phyloP scores from a whole-genome alignment of 2,329 filamentous ascomycete species.

The Alternaria ethzedia region DNA sequence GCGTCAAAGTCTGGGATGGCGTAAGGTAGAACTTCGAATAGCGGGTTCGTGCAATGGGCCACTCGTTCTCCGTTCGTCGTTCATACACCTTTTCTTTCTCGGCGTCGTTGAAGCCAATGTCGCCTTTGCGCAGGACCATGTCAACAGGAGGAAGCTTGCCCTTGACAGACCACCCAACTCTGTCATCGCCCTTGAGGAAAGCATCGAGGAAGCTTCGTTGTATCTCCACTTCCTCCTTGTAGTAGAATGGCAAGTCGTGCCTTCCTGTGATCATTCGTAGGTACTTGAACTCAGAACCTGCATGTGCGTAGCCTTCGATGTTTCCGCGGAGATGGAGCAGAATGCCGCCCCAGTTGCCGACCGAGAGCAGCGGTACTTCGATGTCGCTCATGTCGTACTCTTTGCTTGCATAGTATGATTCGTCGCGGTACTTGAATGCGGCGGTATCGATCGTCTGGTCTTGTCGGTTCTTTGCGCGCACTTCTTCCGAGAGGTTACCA shows the following conservation, averaged over 20 bases:
- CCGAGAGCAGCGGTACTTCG: constrained; percentile 69
- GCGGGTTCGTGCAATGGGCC: constrained; percentile 70
- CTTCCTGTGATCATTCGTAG: constrained; percentile 72
- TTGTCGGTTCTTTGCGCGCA: constrained; percentile 56
- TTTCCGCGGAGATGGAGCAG: constrained; percentile 73
- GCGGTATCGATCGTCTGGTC: constrained; percentile 43
- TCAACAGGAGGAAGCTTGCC: constrained; percentile 67
- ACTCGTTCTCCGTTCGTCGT: constrained; percentile 65
- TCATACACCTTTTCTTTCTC: constrained; percentile 63
- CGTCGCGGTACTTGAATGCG: constrained; percentile 64
- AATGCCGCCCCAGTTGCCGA: constrained; percentile 76
- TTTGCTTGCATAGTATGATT: constrained; percentile 68
- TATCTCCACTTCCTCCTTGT: constrained; percentile 70
- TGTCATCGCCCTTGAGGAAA: constrained; percentile 72
- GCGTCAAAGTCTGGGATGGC: constrained; percentile 52
- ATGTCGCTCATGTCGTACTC: constrained; percentile 71
- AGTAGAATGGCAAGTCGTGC: constrained; percentile 76
- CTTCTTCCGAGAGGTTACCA: constrained; percentile 62
- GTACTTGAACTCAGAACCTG: constrained; percentile 71
- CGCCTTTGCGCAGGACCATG: constrained; percentile 68
- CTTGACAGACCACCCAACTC: constrained; percentile 63
- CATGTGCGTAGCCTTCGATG: constrained; percentile 67
- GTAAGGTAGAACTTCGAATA: constrained; percentile 69
- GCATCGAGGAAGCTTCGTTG: constrained; percentile 73
- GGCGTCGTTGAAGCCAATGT: constrained; percentile 71